Base-by-base conservation (phyloP, 768 basidiomycete species). In the Clitopilus passeckerianus region DNA sequence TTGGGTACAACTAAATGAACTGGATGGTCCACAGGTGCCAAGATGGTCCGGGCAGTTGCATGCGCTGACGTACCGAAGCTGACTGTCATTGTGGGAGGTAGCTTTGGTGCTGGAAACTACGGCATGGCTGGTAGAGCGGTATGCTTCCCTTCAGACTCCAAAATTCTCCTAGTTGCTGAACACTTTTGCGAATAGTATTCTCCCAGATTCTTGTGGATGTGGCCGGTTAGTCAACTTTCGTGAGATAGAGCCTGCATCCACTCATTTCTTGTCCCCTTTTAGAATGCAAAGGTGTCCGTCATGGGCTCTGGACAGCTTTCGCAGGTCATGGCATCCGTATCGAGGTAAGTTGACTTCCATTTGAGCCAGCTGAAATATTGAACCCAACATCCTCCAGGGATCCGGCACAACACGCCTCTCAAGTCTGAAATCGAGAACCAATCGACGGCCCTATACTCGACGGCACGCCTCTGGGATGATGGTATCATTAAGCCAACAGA, bases 141-240 rank as follows among this genome's bases (percentile, higher is more conserved):
- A 70, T 77, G 90, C 81, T 14, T 27, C 54, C 56, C 37, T 52
- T 20, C 7, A 30, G 4, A 60, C 61, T 22, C 23, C 5, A 33
- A 20, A 34, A 27, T 46, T 34, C 46, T 58, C 41, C 54, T 5
- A 34, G 54, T 55, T 63, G n/a, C 20, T 34, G 7, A 57, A 35
- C 54, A 53, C 52, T 34, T 10, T 41, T 60, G n/a, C 53, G 35
- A n/a, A 59, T 55, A 95, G 87, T 98, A 96, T 73, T 93, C 91
- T 5, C 95, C 95, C 16, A 82, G 93, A 60, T 97, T 98, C 81
- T 73, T 98, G 56, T 98, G 93, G 91, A 95, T 95, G 93, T 98
- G 95, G 95, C 95, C 95, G 59, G 91, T 92, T 73, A 67, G 89
- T 75, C 50, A 4, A 34, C 34, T 41, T 22, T 54, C 16, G 34